These are phyloP conservation scores for Rhododendron vialii DNA, from an alignment of 148 eudicot species.

Conservation along the genomic window DNA sequence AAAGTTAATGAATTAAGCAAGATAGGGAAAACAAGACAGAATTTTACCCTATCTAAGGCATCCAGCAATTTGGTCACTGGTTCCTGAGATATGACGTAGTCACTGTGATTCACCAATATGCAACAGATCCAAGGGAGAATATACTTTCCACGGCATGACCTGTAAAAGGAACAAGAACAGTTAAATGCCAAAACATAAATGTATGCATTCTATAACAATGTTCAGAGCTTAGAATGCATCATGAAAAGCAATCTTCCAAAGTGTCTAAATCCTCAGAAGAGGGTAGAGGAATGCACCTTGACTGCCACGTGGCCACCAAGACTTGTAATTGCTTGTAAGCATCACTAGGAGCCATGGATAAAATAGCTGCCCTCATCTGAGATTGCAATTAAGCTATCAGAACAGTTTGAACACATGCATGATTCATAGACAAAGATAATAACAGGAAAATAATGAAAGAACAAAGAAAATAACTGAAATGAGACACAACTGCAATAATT, in stretches of 20 bases:
- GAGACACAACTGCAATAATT: background rate
- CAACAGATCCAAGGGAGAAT: constrained; percentile 87
- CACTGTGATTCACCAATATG: constrained; percentile 60
- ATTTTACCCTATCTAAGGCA: constrained; percentile 64
- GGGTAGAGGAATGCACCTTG: constrained; percentile 50
- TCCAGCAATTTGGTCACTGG: constrained; percentile 24
- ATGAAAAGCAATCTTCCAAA: background rate
- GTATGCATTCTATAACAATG: background rate
- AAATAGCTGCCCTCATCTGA: constrained; percentile 66
- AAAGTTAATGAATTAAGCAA: background rate
- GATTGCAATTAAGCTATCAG: background rate
- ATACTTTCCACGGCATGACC: constrained; percentile 55
- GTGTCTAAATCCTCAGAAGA: background rate
- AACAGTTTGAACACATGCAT: background rate
- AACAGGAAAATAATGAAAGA: background rate
- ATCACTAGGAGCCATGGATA: constrained; percentile 55
- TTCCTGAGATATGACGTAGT: constrained; percentile 31
- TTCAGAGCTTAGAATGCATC: background rate
- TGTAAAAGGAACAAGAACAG: constrained; percentile 26
- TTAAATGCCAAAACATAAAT: background rate
- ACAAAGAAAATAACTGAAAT: background rate
- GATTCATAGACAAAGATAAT: background rate
- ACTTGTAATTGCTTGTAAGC: constrained; percentile 47
- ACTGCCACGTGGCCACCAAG: constrained; percentile 66
- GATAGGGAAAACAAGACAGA: background rate